These are phyloP conservation scores for bread wheat (Triticum aestivum) DNA, from an alignment of 176 grass and related monocot species.

Conservation along the genomic window IWGSC_CS_RefSeq_v2.1 NC_057799.1:128453416-128453915, in stretches of 20 bases:
- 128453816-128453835: neutral
- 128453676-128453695: neutral
- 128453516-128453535: neutral
- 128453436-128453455: slow-evolving; percentile 29
- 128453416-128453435: neutral
- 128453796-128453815: neutral
- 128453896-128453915: no score
- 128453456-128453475: slow-evolving; percentile 4
- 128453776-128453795: neutral
- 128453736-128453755: neutral
- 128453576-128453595: no score
- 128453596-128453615: no score
- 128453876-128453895: no score
- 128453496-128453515: neutral
- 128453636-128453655: slow-evolving; percentile 5
- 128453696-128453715: neutral
- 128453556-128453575: neutral
- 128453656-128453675: neutral
- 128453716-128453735: neutral
- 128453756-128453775: neutral
- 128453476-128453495: neutral
- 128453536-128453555: neutral
- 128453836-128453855: neutral
- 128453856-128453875: no score
- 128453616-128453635: neutral